Evolutionary conservation across 2,329 filamentous ascomycete genomes (phyloP).

Genomic region (Penicillium sp.): DNA sequence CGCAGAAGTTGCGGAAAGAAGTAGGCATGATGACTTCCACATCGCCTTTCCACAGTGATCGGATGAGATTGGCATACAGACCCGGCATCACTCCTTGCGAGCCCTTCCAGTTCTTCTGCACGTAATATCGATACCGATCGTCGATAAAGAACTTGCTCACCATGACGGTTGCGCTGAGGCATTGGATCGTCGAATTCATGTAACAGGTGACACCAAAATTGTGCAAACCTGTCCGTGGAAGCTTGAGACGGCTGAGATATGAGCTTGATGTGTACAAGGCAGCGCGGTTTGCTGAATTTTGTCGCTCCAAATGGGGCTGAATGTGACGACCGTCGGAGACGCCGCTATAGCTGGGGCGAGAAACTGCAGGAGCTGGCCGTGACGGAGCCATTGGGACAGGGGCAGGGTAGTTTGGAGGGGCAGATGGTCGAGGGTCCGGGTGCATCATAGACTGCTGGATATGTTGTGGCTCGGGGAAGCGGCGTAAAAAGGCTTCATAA

Average conservation of each 20-base stretch:
- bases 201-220: slow-evolving; percentile 89
- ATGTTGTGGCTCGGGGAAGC: slow-evolving; percentile 74
- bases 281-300: slow-evolving; percentile 53
- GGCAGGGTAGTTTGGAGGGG: slow-evolving; percentile 44
- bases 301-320: slow-evolving; percentile 50
- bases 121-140: slow-evolving; percentile 65
- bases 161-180: slow-evolving; percentile 72
- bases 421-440: slow-evolving; percentile 40
- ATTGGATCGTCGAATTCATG: slow-evolving; percentile 89
- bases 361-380: slow-evolving; percentile 71
- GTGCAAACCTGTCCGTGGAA: slow-evolving; percentile 73
- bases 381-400: slow-evolving; percentile 64
- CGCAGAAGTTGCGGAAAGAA: slow-evolving; percentile 70
- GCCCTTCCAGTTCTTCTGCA: slow-evolving; percentile 70
- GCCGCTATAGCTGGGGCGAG: slow-evolving; percentile 79
- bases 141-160: slow-evolving; percentile 69
- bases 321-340: slow-evolving; percentile 67
- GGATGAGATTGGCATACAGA: slow-evolving; percentile 65
- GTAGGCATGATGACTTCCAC: slow-evolving; percentile 60
- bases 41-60: slow-evolving; percentile 68
- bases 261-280: slow-evolving; percentile 51
- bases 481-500: slow-evolving; percentile 82
- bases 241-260: slow-evolving; percentile 53
- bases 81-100: slow-evolving; percentile 68
- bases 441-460: slow-evolving; percentile 63